Base-by-base conservation (phyloP, 176 grass and related monocot genomes). In the Paspalum vaginatum region DNA sequence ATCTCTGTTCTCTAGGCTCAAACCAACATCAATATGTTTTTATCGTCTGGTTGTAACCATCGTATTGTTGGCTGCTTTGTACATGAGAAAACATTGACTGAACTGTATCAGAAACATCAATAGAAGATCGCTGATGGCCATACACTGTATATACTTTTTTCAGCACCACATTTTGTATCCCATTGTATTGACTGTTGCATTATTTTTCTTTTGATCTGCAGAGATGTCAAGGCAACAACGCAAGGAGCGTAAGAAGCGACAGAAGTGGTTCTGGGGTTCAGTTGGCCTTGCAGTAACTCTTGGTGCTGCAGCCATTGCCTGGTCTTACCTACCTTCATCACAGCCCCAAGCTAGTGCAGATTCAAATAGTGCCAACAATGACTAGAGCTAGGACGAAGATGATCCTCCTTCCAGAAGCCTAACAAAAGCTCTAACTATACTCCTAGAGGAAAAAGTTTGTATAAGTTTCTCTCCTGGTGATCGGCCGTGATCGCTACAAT, bases 231-330 rank as follows among this genome's bases (percentile, higher is more conserved):
- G 96, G 77, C 93, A 95, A 86, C 84, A 91, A 17, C 65, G 88
- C 14, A 82, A 88, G 55, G 90, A 55, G 42, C 93, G 79, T 20
- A 99, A 91, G 87, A 88, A 76, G 18, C 72, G 79, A 78, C 93
- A 99, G 62, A 99, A 90, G 76, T 99, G 93, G 97, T 71, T 99
- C 86, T 99, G 92, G 90, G 79, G 90, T 55, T 96, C 97, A 55
- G 78, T 99, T 57, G 87, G 97, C 17, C 85, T 99, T 82, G 97
- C 91, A 16, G 85, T 90, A 51, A 93, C 97, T 17, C 61, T 99
- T 18, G 84, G 93, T 46, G 65, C 81, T 79, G 85, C 88, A 18
- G 90, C 91, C 39, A 93, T 99, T 79, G 87, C 79, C 3, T 99
- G 97, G 97, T 96, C 93, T 1, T 99, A 91, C 68, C 68, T 93